These are phyloP conservation scores for Elongisporangium anandrum DNA, from an alignment of 352 stramenopile genomes.

Conservation along the genomic window DNA sequence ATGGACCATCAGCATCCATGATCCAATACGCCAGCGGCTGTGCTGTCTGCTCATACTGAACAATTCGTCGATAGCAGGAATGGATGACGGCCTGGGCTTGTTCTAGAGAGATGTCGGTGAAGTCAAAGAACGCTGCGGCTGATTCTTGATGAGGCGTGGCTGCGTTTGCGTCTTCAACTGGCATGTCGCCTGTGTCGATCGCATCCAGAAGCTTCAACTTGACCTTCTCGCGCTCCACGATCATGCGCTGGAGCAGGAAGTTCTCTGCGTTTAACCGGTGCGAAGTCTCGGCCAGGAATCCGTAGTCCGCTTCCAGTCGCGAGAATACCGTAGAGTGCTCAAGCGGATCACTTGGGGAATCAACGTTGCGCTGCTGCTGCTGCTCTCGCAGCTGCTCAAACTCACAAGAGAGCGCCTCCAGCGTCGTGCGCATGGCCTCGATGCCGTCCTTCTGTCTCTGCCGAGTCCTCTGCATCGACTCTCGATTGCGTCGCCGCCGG, in stretches of 20 bases:
- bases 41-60: not conserved
- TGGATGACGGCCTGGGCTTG: not conserved
- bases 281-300: not conserved
- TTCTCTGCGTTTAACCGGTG: not conserved
- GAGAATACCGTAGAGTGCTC: not conserved
- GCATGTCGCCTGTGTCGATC: no score
- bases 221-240: not conserved
- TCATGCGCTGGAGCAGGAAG: not conserved
- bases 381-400: not conserved
- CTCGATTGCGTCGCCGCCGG: constrained; percentile 46
- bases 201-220: not conserved
- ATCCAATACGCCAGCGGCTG: not conserved
- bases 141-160: not conserved
- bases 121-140: not conserved
- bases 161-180: not conserved
- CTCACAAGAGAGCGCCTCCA: not conserved
- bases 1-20: not conserved
- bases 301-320: not conserved
- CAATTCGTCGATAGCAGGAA: not conserved
- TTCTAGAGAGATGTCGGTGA: not conserved
- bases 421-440: not conserved
- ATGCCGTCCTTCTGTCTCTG: constrained; percentile 7
- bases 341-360: not conserved
- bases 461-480: constrained; percentile 53
- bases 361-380: not conserved